A percentile compares a stretch with the other conserved stretches of the same genome.
These are phyloP conservation scores for Thermoascus crustaceus DNA, from an alignment of 2,329 filamentous ascomycete species.

Conservation along the genomic window DNA sequence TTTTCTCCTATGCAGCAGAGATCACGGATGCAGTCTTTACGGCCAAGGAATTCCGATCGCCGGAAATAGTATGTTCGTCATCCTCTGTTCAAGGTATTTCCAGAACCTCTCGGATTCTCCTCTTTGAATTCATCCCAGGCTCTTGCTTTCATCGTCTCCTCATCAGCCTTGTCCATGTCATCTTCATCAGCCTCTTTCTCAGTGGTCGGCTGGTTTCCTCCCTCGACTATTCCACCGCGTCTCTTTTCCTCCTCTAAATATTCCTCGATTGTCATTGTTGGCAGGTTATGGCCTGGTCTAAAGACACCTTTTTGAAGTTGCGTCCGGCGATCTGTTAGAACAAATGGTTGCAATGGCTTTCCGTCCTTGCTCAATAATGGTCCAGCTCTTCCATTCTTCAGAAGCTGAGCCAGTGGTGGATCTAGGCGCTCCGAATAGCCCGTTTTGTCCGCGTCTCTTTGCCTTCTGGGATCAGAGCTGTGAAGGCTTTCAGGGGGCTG, in stretches of 20 bases:
- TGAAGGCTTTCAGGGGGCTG: constrained; percentile 28
- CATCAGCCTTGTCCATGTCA: constrained; percentile 76
- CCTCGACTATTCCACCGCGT: constrained; percentile 82
- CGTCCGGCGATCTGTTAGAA: constrained; percentile 67
- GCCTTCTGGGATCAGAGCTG: constrained; percentile 32
- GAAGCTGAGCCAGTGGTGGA: constrained; percentile 46
- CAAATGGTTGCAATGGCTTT: constrained; percentile 85
- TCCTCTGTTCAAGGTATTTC: constrained; percentile 43
- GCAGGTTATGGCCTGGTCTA: constrained; percentile 80
- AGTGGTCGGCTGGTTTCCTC: constrained; percentile 64
- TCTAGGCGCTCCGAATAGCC: constrained; percentile 70
- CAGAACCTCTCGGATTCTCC: constrained; percentile 64
- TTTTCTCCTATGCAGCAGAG: not conserved
- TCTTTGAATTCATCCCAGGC: constrained; percentile 95
- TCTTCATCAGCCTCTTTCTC: constrained; percentile 77
- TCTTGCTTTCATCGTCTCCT: constrained; percentile 84
- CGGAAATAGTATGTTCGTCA: constrained; percentile 14
- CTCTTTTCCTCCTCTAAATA: constrained; percentile 86
- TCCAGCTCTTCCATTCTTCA: constrained; percentile 45
- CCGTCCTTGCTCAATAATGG: constrained; percentile 71
- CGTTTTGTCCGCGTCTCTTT: constrained; percentile 44
- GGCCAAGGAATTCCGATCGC: not conserved
- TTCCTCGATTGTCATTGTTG: constrained; percentile 97
- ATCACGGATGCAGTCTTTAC: not conserved
- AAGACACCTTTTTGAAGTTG: constrained; percentile 76